These are phyloP conservation scores for Lathyrus tuberosus DNA, from an alignment of 306 rosid species.

Conservation along the genomic window DNA sequence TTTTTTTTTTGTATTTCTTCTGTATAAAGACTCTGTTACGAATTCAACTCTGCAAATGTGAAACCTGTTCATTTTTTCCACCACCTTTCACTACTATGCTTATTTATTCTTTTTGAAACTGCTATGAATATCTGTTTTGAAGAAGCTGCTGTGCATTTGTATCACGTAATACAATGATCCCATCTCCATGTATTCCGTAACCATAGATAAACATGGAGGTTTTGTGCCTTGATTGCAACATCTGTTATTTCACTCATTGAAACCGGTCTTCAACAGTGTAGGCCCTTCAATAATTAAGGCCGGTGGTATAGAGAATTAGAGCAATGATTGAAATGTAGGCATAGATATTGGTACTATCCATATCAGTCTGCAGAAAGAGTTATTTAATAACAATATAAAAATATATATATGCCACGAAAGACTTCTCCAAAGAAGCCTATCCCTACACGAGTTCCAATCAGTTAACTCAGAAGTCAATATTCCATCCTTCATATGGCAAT, in stretches of 20 bases:
- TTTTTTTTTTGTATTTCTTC: too few species aligned
- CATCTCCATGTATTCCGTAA: constrained; percentile 97
- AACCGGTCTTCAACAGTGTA: constrained; percentile 70
- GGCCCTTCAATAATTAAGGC: constrained; percentile 89
- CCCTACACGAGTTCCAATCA: constrained; percentile 96
- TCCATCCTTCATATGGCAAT: constrained; percentile 87
- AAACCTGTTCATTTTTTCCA: too few species aligned
- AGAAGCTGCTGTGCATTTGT: too few species aligned
- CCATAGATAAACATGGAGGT: constrained; percentile 96
- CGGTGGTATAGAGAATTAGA: constrained; percentile 83
- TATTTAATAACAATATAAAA: background rate
- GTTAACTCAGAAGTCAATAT: constrained; percentile 87
- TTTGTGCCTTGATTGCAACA: too few species aligned
- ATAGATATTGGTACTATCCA: constrained; percentile 84
- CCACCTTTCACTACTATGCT: too few species aligned
- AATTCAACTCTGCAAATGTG: too few species aligned
- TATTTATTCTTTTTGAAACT: too few species aligned
- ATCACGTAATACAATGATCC: constrained; percentile 92
- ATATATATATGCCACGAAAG: constrained; percentile 80
- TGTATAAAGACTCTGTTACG: too few species aligned
- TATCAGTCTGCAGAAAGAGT: constrained; percentile 71
- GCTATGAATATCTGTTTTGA: too few species aligned
- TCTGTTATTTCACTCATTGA: too few species aligned
- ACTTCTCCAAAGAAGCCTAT: constrained; percentile 99
- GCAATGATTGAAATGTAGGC: constrained; percentile 96